Evolutionary conservation across 1,139 yeast genomes (phyloP).

Genomic region (Saccharomyces hybrid): DNA sequence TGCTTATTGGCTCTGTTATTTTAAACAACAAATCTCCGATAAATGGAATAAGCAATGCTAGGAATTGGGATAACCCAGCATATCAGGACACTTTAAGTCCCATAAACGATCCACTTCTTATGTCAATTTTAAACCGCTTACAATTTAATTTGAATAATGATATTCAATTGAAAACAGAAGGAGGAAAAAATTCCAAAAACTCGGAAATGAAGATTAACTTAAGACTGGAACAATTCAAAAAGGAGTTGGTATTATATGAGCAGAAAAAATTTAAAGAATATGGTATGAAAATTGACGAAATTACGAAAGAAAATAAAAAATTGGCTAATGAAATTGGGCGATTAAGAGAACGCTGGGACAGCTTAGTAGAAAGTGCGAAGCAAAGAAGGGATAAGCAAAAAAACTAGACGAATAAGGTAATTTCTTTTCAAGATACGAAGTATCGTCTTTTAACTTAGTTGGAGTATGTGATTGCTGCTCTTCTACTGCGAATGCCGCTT

Average conservation of each 20-base stretch:
- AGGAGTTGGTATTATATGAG: slow-evolving; percentile 30
- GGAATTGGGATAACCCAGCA: slow-evolving; percentile 5
- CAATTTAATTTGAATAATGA: neutral
- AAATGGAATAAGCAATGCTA: slow-evolving; percentile 5
- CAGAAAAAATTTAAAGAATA: slow-evolving; percentile 26
- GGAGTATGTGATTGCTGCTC: neutral
- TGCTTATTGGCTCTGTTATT: slow-evolving; percentile 5
- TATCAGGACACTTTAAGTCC: slow-evolving; percentile 4
- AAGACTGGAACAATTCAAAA: slow-evolving; percentile 24
- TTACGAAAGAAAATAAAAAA: slow-evolving; percentile 29
- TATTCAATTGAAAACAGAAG: slow-evolving; percentile 7
- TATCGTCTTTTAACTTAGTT: neutral
- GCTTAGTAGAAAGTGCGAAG: slow-evolving; percentile 41
- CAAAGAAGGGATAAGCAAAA: slow-evolving; percentile 29
- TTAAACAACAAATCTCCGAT: slow-evolving; percentile 10
- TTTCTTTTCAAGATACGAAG: neutral
- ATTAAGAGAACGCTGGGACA: slow-evolving; percentile 42
- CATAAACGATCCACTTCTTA: slow-evolving; percentile 10
- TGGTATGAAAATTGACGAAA: slow-evolving; percentile 25
- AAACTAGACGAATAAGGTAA: neutral
- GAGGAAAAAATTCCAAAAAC: slow-evolving; percentile 4
- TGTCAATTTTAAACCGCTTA: slow-evolving; percentile 5
- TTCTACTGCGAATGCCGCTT: neutral
- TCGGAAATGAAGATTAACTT: slow-evolving; percentile 11
- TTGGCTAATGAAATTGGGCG: slow-evolving; percentile 35